Evolutionary conservation across 805 yeast genomes (phyloP), one percentile per base, ranked within the genome.

Genomic region (Lachancea nothofagi): DNA sequence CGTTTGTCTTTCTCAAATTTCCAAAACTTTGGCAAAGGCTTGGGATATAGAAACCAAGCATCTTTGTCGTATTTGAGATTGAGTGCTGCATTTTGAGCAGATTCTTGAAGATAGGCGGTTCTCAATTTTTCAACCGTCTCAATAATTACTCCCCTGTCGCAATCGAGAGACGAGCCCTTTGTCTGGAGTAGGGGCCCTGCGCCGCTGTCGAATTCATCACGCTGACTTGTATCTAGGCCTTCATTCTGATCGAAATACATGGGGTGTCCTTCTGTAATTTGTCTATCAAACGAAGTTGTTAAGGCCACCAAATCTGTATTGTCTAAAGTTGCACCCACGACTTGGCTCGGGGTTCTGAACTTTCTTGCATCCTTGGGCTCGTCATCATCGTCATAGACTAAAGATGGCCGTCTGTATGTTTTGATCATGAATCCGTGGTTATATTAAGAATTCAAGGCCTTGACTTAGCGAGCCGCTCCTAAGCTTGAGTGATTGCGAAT

Each of bases 11-110:
- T 51, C 25, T 54, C 60, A 44, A 62, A 65, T 44, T 65, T 67
- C 71, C 71, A 67, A 15, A 61, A 65, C 44, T 63, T 67, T 1
- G 67, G 66, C 32, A 61, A 49, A 7, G 96, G 95, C 17, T 80
- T 78, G 0, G 97, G 97, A 57, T 86, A 88, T 23, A 86, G 75
- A n/a, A 61, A 60, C 96, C 96, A 88, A 21, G 57, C 62, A 10
- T 64, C 65, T 4, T 66, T 57, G 27, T 60, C 62, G 61, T 88
- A 82, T 52, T 85, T 79, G 3, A 95, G 94, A 59, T 90, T 88
- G 40, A 76, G 77, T 29, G 57, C 48, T 28, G 77, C 79, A 45
- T 78, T 70, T 61, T 89, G 97, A 20, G 73, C 45, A 1, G 95
- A 84, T 2, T 73, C 45, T 2, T 53, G 50, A 53, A 80, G 72